Evolutionary conservation across 139 green algal genomes (phyloP).

Genomic region (Coccomyxa sp.): DNA sequence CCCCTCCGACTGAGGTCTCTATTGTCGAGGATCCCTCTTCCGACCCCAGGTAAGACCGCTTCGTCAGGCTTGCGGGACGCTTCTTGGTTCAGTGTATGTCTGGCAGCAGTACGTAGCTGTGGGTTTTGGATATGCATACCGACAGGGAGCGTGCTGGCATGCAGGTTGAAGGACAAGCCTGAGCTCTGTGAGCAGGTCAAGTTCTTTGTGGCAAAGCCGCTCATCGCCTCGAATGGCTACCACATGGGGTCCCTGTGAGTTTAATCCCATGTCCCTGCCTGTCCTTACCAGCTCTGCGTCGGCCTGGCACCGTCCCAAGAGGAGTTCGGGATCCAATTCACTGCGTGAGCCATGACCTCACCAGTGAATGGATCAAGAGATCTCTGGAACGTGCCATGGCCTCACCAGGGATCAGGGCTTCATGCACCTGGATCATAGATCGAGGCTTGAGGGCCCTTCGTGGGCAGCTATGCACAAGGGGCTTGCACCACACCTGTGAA

Average conservation of each 20-base stretch:
- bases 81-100: not conserved
- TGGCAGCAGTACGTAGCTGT: not conserved
- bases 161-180: not conserved
- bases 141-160: not conserved
- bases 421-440: too few species aligned
- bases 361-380: too few species aligned
- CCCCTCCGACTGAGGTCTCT: not conserved
- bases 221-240: not conserved
- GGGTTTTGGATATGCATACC: not conserved
- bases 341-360: too few species aligned
- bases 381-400: too few species aligned
- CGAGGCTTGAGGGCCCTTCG: too few species aligned
- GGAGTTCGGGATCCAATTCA: too few species aligned
- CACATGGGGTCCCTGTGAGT: not conserved
- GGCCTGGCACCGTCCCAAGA: too few species aligned
- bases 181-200: not conserved
- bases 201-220: not conserved
- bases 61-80: not conserved
- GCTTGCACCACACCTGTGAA: too few species aligned
- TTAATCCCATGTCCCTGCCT: not conserved
- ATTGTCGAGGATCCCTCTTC: not conserved
- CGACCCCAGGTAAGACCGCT: too few species aligned
- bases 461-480: too few species aligned
- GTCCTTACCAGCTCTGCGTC: too few species aligned
- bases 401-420: too few species aligned